These are phyloP conservation scores for Pontederia crassipes DNA, from an alignment of 176 grass and related monocot species.

Conservation along the genomic window DNA sequence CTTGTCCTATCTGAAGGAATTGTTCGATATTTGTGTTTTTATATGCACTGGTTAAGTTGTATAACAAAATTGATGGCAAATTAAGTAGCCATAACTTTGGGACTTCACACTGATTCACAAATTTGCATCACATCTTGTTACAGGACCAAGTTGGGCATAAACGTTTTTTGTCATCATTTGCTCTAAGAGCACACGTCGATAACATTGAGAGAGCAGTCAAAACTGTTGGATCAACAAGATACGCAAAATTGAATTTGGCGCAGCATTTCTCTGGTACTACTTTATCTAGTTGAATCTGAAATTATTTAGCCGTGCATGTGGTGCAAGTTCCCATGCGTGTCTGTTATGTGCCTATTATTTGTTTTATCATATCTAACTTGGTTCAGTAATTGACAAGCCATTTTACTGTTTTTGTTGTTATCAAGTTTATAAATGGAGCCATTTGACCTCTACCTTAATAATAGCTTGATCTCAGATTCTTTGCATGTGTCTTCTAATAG, in stretches of 20 bases:
- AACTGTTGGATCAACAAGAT: neutral
- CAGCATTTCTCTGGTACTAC: constrained; percentile 1
- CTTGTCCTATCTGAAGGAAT: no score
- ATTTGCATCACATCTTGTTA: neutral
- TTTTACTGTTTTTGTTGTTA: no score
- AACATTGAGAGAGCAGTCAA: neutral
- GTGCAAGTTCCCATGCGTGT: no score
- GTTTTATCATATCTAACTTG: no score
- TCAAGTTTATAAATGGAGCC: no score
- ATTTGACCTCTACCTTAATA: no score
- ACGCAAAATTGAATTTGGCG: neutral
- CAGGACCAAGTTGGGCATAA: constrained; percentile 1
- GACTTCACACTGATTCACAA: neutral
- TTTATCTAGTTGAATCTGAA: neutral
- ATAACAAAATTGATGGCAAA: neutral
- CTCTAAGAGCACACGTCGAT: neutral
- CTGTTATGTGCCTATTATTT: no score
- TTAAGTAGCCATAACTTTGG: neutral
- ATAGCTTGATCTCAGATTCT: no score
- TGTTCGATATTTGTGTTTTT: no score
- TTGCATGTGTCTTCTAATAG: no score
- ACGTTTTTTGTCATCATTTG: neutral
- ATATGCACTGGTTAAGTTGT: neutral
- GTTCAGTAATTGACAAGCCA: no score
- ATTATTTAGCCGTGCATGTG: no score